Conservation (phyloP, 148 eudicot genomes). For the Vaccinium macrocarpon region DNA sequence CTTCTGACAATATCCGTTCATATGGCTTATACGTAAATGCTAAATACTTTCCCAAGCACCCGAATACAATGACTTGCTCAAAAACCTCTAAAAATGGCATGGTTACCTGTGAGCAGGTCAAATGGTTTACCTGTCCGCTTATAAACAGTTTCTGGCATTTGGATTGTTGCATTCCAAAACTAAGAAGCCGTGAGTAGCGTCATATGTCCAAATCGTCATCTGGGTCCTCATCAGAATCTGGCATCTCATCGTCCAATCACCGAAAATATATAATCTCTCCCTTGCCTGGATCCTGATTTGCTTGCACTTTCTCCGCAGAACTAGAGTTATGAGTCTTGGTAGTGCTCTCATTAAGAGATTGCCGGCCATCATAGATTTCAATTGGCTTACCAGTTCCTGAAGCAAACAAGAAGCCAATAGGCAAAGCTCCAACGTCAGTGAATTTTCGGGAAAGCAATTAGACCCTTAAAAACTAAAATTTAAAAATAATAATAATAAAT, state of each 20-base stretch:
- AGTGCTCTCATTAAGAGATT: slow-evolving; percentile 10
- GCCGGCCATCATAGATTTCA: slow-evolving; percentile 15
- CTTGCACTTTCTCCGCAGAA: slow-evolving; percentile 29
- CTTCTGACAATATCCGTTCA: too few relatives aligned
- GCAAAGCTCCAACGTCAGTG: background rate
- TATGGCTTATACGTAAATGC: too few relatives aligned
- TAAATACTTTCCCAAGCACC: too few relatives aligned
- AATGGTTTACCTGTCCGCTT: too few relatives aligned
- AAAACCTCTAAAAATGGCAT: too few relatives aligned
- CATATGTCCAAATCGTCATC: slow-evolving; percentile 83
- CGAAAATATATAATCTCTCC: slow-evolving; percentile 89
- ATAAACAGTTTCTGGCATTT: background rate
- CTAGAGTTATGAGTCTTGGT: slow-evolving; percentile 23
- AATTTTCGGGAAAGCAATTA: background rate
- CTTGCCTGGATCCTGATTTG: slow-evolving; percentile 41
- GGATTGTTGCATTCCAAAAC: background rate
- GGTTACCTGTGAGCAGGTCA: too few relatives aligned
- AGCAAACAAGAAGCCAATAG: slow-evolving; percentile 15
- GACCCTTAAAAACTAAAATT: background rate
- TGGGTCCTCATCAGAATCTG: slow-evolving; percentile 87
- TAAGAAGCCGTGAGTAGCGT: slow-evolving; percentile 9
- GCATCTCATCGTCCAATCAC: slow-evolving; percentile 97
- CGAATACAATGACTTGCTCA: too few relatives aligned
- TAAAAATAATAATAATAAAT: too few relatives aligned
- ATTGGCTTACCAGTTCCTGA: slow-evolving; percentile 63